Percentiles rank a stretch among this genome's conserved stretches.
phyloP scores from a whole-genome alignment of 106 monocot species.

The Dendrobium officinale region DNA sequence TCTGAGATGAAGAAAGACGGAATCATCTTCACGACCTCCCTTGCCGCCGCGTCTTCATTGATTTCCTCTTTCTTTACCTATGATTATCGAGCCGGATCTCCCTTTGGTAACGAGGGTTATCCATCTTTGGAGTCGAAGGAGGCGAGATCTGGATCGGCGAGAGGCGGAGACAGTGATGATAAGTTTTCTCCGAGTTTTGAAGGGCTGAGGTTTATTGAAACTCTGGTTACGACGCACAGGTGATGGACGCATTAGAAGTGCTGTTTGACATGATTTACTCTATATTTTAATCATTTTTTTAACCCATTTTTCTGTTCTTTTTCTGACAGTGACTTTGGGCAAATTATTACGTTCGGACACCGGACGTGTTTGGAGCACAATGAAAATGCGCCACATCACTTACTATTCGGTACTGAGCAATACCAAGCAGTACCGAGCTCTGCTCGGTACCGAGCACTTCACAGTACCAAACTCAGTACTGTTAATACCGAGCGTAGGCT shows the following conservation, averaged over 20 bases:
- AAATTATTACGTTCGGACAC: too few species aligned
- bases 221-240: conserved; percentile 34
- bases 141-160: conserved; percentile 11
- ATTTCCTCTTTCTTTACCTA: neutral
- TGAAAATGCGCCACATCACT: too few species aligned
- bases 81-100: neutral
- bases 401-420: too few species aligned
- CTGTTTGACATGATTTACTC: too few species aligned
- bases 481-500: too few species aligned
- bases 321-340: too few species aligned
- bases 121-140: neutral
- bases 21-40: conserved; percentile 13
- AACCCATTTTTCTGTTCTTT: too few species aligned
- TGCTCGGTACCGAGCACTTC: too few species aligned
- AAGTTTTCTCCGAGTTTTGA: conserved; percentile 34
- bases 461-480: too few species aligned
- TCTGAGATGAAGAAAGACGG: conserved; percentile 24
- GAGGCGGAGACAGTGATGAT: conserved; percentile 2
- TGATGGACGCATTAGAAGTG: neutral
- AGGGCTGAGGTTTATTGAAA: conserved; percentile 36
- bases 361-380: too few species aligned
- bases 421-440: too few species aligned
- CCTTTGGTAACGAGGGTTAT: neutral
- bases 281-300: too few species aligned
- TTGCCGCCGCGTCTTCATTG: conserved; percentile 6